phyloP scores from a whole-genome alignment of 371 early-diverging fungal species.

The Mortierella sp. region DNA sequence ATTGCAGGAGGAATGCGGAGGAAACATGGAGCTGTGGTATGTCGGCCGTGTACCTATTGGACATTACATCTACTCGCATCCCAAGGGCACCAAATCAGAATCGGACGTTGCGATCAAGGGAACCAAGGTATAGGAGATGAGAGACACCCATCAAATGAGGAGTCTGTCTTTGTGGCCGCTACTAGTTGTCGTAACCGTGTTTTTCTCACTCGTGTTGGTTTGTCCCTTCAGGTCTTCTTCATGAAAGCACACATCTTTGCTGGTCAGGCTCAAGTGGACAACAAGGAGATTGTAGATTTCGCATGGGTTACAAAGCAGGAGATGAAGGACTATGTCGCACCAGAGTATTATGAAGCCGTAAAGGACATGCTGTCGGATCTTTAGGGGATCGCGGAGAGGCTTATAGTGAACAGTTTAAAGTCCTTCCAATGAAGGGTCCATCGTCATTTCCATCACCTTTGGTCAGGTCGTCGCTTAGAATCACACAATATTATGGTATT shows the following conservation, averaged over 20 bases:
- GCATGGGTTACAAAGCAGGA: constrained; percentile 90
- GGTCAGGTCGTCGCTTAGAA: too few relatives aligned
- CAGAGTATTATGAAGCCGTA: constrained; percentile 78
- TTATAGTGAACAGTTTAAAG: too few relatives aligned
- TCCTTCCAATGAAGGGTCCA: too few relatives aligned
- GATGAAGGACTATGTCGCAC: constrained; percentile 66
- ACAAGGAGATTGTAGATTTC: constrained; percentile 74
- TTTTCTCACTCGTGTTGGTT: not conserved
- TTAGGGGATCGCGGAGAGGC: too few relatives aligned
- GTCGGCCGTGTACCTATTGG: constrained; percentile 81
- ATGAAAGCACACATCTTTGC: constrained; percentile 89
- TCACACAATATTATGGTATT: not conserved
- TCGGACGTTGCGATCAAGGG: constrained; percentile 37
- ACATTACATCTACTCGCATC: constrained; percentile 65
- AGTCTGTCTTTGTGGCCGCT: not conserved
- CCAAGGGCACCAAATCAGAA: constrained; percentile 40
- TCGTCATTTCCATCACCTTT: too few relatives aligned
- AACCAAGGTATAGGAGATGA: constrained; percentile 54
- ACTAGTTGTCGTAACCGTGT: not conserved
- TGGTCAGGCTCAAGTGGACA: constrained; percentile 74
- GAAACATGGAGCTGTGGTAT: constrained; percentile 75
- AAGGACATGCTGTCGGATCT: constrained; percentile 80
- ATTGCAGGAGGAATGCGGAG: constrained; percentile 78
- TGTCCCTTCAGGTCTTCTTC: constrained; percentile 71
- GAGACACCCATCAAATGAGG: too few relatives aligned